A percentile compares a stretch with the other conserved stretches of the same genome.
phyloP scores from a whole-genome alignment of 441 rosid species.

The Viola pubescens region DNA sequence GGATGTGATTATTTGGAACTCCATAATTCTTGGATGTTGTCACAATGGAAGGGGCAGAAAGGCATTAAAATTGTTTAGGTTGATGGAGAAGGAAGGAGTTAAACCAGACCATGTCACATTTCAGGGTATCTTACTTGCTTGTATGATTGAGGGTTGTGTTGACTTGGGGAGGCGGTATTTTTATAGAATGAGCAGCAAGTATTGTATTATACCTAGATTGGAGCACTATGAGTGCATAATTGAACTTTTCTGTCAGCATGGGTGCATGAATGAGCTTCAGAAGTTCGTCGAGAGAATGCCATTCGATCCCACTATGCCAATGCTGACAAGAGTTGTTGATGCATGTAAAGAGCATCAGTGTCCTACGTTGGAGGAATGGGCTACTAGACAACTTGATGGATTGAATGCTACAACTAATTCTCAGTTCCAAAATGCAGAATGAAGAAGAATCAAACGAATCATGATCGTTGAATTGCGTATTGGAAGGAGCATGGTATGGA shows the following conservation, averaged over 20 bases:
- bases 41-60: constrained; percentile 49
- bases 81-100: constrained; percentile 57
- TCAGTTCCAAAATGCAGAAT: constrained; percentile 10
- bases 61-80: constrained; percentile 40
- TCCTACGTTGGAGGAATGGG: constrained; percentile 51
- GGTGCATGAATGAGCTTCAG: constrained; percentile 47
- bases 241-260: constrained; percentile 42
- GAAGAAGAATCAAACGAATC: neutral
- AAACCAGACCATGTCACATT: constrained; percentile 62
- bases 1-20: constrained; percentile 67
- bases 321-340: constrained; percentile 39
- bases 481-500: neutral
- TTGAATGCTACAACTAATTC: constrained; percentile 18
- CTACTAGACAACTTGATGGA: constrained; percentile 33
- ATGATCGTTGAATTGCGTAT: neutral
- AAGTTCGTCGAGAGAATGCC: constrained; percentile 55
- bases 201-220: constrained; percentile 45
- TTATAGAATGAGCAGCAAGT: constrained; percentile 43
- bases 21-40: constrained; percentile 59
- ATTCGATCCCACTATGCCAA: constrained; percentile 50
- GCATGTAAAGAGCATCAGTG: constrained; percentile 40
- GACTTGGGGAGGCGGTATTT: constrained; percentile 44
- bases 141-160: constrained; percentile 40
- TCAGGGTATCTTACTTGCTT: constrained; percentile 59
- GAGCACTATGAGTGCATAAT: constrained; percentile 77